Evolutionary conservation across 805 yeast species (phyloP), one percentile per base, ranked within the genome.

Genomic region (Wickerhamiella allomyrinae): DNA sequence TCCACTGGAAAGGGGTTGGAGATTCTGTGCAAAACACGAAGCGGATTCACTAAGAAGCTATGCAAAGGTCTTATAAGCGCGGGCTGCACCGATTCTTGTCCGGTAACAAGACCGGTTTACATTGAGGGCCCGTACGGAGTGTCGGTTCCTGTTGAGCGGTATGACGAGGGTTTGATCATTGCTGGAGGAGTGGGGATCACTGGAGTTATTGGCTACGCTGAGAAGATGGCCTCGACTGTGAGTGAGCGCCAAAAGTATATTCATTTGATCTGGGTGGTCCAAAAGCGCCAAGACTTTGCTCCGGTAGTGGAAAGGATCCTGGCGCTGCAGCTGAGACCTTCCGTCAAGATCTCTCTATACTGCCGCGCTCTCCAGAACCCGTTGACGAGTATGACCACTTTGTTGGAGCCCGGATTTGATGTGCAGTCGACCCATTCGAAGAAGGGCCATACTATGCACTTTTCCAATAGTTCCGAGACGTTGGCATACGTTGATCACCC

Each of bases 181-280:
- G 77, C 79, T 3, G 82, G 82, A 8, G 83, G 82, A 5, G 72
- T 73, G 47, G 83, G 83, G 9, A 67, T 76, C 51, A 73, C 83
- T 0, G 79, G 76, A 0, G 61, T 73, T 8, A 61, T 69, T 34
- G 62, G 74, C 2, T 66, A 73, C 43, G 73, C 71, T 8, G 61
- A 58, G 38, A 42, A 46, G 41, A 44, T 64, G 47, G 39, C 34
- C 38, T 20, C 39, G n/a, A 41, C 15, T 21, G 22, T 25, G 14
- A 44, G 41, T 20, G 40, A 39, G 8, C 14, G 33, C 10, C 49
- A 49, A 4, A 41, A 41, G 17, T 45, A 41, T 15, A 46, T 59
- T 11, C 21, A 43, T 9, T 48, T 60, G 39, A 43, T 58, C 36
- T 61, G 65, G 63, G 49, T 52, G 0, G 54, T 57, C 2, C 49